Evolutionary conservation across 176 grass and related monocot genomes (phyloP).

Genomic region (Avena eriantha): DNA sequence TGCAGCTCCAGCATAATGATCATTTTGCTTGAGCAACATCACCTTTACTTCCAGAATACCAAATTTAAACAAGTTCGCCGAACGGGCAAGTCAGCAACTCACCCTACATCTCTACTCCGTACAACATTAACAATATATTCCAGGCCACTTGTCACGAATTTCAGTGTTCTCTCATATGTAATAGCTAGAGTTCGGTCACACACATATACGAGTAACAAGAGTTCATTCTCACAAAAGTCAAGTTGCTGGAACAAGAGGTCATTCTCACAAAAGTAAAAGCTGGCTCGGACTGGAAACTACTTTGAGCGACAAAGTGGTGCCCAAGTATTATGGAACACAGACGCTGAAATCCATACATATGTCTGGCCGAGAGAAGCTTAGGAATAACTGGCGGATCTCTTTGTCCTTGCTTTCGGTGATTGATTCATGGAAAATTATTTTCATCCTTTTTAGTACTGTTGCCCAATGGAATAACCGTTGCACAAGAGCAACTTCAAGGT

Average conservation of each 20-base stretch:
- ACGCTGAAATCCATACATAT: background rate
- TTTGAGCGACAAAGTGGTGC: background rate
- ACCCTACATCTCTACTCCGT: background rate
- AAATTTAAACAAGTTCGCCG: background rate
- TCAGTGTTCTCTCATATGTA: background rate
- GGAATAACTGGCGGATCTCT: background rate
- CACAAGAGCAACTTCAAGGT: slow-evolving; percentile 8
- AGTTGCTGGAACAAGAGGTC: background rate
- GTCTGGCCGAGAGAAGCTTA: background rate
- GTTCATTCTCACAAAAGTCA: background rate
- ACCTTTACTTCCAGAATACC: background rate
- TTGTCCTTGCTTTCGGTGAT: background rate
- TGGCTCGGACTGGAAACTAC: background rate
- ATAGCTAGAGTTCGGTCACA: background rate
- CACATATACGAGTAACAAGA: background rate
- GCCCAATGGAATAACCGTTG: slow-evolving; percentile 23
- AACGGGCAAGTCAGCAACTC: background rate
- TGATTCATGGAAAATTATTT: background rate
- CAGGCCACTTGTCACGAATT: background rate
- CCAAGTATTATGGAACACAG: background rate
- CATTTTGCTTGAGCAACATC: background rate
- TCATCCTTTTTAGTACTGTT: background rate
- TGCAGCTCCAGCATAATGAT: background rate
- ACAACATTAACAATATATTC: background rate
- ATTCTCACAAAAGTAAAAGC: background rate